A percentile compares a stretch with the other conserved stretches of the same genome.
Evolutionary conservation across 2,329 filamentous ascomycete species (phyloP).

Genomic region (Colletotrichum lupini): DNA sequence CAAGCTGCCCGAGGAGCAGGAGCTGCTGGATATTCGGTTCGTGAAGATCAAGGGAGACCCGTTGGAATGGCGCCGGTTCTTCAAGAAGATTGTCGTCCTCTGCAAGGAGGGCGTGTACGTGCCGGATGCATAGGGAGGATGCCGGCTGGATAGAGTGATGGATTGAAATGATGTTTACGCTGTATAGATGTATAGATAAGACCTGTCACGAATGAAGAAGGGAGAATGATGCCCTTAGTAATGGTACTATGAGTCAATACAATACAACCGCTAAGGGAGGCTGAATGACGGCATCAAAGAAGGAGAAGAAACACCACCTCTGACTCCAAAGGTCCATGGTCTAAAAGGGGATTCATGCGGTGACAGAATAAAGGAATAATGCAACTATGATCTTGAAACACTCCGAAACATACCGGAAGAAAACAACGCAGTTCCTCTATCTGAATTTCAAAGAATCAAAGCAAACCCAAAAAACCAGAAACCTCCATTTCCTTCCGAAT

Average conservation of each 20-base stretch:
- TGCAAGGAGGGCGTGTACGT: conserved; percentile 86
- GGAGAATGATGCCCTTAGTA: neutral
- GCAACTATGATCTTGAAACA: too few relatives aligned
- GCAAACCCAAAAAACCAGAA: neutral
- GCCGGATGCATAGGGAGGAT: conserved; percentile 50
- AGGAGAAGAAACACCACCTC: too few relatives aligned
- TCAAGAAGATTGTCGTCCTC: conserved; percentile 92
- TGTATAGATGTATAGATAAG: conserved; percentile 23
- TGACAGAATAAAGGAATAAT: too few relatives aligned
- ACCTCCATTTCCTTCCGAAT: neutral
- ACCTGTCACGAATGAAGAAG: neutral
- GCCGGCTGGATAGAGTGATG: neutral
- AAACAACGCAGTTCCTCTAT: neutral
- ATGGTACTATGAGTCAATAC: neutral
- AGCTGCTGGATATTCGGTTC: conserved; percentile 87
- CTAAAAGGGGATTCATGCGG: too few relatives aligned
- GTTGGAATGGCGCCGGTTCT: conserved; percentile 94
- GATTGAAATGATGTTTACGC: conserved; percentile 24
- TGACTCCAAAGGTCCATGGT: too few relatives aligned
- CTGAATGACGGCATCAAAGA: neutral
- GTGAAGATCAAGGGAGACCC: conserved; percentile 96
- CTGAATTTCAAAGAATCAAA: neutral
- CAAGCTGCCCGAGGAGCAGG: conserved; percentile 64
- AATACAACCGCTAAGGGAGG: neutral
- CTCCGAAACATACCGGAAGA: too few relatives aligned